A percentile compares a stretch with the other conserved stretches of the same genome.
Evolutionary conservation across 208 protist species (phyloP).

Genomic region (Leptomonas seymouri): DNA sequence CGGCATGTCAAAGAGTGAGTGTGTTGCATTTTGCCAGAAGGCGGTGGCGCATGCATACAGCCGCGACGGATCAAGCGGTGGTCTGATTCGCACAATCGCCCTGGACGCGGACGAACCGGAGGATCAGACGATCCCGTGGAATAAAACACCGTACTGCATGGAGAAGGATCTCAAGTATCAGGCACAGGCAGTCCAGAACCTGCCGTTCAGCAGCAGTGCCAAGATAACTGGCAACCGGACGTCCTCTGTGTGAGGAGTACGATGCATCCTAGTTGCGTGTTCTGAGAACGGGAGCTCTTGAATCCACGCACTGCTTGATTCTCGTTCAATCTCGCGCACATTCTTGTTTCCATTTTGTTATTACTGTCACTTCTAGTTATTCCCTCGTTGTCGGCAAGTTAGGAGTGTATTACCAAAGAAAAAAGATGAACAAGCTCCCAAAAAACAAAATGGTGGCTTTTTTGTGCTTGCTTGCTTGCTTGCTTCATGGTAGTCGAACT

Average conservation of each 20-base stretch:
- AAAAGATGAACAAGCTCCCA: no score
- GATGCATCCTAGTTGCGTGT: no score
- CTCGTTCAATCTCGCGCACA: no score
- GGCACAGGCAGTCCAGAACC: conserved; percentile 67
- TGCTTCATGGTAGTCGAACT: no score
- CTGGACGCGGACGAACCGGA: conserved; percentile 84
- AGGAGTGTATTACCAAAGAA: neutral
- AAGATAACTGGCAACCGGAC: conserved; percentile 63
- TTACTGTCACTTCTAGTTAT: neutral
- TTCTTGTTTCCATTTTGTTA: neutral
- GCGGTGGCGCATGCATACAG: conserved; percentile 98
- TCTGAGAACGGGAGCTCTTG: no score
- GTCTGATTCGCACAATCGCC: conserved; percentile 95
- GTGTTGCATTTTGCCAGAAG: conserved; percentile 92
- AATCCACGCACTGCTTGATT: no score
- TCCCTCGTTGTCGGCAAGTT: neutral
- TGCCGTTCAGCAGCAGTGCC: conserved; percentile 76
- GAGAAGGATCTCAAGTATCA: conserved; percentile 90
- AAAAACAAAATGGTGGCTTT: neutral
- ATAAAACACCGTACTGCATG: conserved; percentile 87
- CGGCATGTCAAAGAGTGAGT: conserved; percentile 97
- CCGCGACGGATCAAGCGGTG: conserved; percentile 98
- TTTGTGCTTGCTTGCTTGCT: no score
- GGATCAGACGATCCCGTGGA: conserved; percentile 88
- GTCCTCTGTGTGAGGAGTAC: conserved; percentile 16